Conservation (phyloP, 2,329 filamentous ascomycete species). For the Dothiorella sarmentorum region DNA sequence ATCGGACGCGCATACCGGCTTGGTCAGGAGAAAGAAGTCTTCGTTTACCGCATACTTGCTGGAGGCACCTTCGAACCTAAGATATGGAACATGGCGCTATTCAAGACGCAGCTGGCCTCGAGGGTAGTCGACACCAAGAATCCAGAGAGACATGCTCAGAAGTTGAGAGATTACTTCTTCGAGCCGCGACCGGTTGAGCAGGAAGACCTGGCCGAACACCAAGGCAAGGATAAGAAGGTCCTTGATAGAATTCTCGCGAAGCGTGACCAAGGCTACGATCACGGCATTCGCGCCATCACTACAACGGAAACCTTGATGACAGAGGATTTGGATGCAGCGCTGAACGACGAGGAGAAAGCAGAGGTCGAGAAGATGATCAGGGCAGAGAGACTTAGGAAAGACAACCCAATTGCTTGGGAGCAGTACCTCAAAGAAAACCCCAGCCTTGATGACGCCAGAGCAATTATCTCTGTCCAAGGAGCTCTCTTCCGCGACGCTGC, state of each 20-base stretch:
- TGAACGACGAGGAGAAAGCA: constrained; percentile 60
- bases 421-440: neutral
- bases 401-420: neutral
- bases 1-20: constrained; percentile 83
- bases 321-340: constrained; percentile 55
- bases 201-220: constrained; percentile 51
- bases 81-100: constrained; percentile 70
- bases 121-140: constrained; percentile 83
- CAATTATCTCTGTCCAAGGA: neutral
- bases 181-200: constrained; percentile 52
- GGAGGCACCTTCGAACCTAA: constrained; percentile 77
- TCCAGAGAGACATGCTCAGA: constrained; percentile 61
- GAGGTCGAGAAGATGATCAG: constrained; percentile 45
- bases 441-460: neutral
- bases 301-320: constrained; percentile 71
- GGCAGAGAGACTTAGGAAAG: constrained; percentile 3
- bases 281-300: constrained; percentile 55
- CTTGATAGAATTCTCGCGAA: constrained; percentile 60
- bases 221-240: constrained; percentile 58
- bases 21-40: constrained; percentile 75
- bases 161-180: constrained; percentile 54
- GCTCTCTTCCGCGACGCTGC: neutral
- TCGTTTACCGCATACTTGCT: constrained; percentile 76
- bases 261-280: constrained; percentile 40
- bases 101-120: constrained; percentile 76